Conservation (phyloP, 1,139 yeast species). For the Sporopachydermia cereana region DNA sequence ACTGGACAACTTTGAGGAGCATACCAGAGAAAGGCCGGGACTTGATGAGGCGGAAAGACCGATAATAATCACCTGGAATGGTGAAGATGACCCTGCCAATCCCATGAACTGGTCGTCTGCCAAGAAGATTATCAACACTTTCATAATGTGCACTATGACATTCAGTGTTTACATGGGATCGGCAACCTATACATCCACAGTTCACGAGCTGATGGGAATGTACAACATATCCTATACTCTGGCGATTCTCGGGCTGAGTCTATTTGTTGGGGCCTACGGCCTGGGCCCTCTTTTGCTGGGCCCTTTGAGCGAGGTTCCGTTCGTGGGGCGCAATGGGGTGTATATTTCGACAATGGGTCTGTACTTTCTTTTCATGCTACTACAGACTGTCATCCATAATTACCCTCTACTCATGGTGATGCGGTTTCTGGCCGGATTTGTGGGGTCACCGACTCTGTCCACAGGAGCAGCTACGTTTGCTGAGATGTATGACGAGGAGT, state of each 20-base stretch:
- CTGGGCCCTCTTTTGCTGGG: conserved; percentile 37
- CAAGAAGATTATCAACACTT: conserved; percentile 29
- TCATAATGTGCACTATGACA: conserved; percentile 36
- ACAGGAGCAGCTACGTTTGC: conserved; percentile 48
- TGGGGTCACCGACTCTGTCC: conserved; percentile 48
- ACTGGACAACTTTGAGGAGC: too few relatives aligned
- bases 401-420: conserved; percentile 13
- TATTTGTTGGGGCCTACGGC: conserved; percentile 49
- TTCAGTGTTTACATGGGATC: conserved; percentile 48
- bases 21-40: too few relatives aligned
- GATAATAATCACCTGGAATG: conserved; percentile 34
- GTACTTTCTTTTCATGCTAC: conserved; percentile 42
- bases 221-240: conserved; percentile 33
- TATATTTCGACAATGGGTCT: conserved; percentile 41
- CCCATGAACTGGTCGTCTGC: conserved; percentile 44
- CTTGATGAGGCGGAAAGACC: too few relatives aligned
- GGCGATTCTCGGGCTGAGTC: conserved; percentile 39
- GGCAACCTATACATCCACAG: conserved; percentile 50
- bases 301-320: conserved; percentile 41
- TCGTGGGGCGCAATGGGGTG: conserved; percentile 42
- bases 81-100: conserved; percentile 43
- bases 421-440: conserved; percentile 39
- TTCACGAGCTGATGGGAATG: conserved; percentile 30
- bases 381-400: conserved; percentile 15
- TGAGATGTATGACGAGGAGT: conserved; percentile 37